Evolutionary conservation across 129 eudicot species (phyloP), one percentile per base, ranked within the genome.

Genomic region (Smallanthus sonchifolius): DNA sequence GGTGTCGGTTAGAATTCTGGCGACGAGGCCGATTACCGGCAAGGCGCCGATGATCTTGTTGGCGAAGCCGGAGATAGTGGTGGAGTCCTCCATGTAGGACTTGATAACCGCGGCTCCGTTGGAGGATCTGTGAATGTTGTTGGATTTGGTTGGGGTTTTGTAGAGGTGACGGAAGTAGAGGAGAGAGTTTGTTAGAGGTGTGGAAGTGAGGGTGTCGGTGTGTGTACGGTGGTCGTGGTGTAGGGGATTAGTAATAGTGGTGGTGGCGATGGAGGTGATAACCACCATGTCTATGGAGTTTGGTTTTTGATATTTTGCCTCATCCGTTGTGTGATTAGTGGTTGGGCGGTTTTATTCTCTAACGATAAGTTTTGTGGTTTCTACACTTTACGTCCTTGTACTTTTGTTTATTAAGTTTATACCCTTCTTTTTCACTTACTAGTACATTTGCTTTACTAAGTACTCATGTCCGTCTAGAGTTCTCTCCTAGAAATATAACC

Each of bases 41-140:
- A 94, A 81, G 10, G 98, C 85, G 13, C 98, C 98, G 51, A 94
- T 81, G 56, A 94, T 80, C 56, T 83, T 88, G 20, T 81, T 94
- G 2, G 83, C 93, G 44, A 94, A 84, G 37, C 93, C 85, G 34
- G 97, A 85, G 3, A 88, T 14, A 38, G 97, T 63, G 77, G 73
- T 90, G 8, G 90, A 62, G 35, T 91, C 96, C 65, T 94, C 98
- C 89, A 85, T 90, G 80, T 94, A 94, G 67, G 93, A 81, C 81
- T 65, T 84, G 59, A 94, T 79, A 6, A 79, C 67, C 44, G 85
- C 52, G 32, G 73, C 78, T 47, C 79, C 67, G 37, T 75, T 85
- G 56, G 84, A 77, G 19, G 82, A 47, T 40, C 59, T 76, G 56
- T 67, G 74, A 13, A n/a, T n/a, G n/a, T 2, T 77, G 61, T 38